phyloP scores from a whole-genome alignment of 1,139 yeast genomes.

The Hyphopichia burtonii region DNA sequence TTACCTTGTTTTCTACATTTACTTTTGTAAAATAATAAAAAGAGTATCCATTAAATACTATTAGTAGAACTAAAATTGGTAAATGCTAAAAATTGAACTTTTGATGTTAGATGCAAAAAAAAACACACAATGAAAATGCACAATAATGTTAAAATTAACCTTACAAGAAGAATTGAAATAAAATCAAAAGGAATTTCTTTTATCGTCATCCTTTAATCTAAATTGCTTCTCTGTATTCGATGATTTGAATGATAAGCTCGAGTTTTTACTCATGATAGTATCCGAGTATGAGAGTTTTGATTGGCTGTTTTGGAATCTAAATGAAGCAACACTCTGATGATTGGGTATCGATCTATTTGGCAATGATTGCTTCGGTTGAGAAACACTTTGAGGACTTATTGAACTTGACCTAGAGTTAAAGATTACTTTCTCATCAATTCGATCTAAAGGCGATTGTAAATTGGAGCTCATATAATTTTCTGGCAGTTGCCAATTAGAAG shows the following conservation, averaged over 20 bases:
- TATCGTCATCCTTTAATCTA: neutral
- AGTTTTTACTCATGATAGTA: conserved; percentile 1
- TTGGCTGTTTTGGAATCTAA: neutral
- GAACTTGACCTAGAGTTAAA: neutral
- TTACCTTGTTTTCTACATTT: neutral
- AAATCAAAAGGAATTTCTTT: neutral
- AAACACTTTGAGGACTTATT: neutral
- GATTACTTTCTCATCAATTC: neutral
- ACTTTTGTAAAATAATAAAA: neutral
- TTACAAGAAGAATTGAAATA: neutral
- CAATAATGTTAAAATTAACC: neutral
- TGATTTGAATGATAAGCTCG: conserved; percentile 1
- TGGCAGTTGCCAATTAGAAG: neutral
- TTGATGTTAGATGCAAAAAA: too few relatives aligned
- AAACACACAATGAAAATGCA: too few relatives aligned
- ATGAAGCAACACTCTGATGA: neutral
- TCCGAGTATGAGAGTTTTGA: neutral
- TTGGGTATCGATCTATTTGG: neutral
- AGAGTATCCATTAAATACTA: neutral
- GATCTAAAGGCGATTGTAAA: neutral
- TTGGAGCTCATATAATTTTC: neutral
- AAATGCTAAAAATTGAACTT: neutral
- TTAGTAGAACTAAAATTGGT: neutral
- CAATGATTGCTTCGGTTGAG: neutral
- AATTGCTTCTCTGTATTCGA: neutral